phyloP scores from a whole-genome alignment of 139 green algal genomes.

The Mesotaenium endlicherianum region DNA sequence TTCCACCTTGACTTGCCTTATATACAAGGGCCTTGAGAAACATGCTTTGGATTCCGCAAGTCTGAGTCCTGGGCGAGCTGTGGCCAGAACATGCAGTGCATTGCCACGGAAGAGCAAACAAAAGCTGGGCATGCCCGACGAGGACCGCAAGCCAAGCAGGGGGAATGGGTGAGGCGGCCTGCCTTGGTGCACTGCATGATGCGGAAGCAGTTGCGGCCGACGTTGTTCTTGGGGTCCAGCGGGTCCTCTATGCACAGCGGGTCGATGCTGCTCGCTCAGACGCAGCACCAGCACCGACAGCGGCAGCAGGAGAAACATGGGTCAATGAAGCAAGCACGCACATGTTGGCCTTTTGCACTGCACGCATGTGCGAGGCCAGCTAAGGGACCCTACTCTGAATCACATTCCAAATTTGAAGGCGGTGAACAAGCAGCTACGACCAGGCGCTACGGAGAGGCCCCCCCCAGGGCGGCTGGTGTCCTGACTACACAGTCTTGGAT shows the following conservation, averaged over 20 bases:
- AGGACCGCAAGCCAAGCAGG: background rate
- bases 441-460: too few relatives aligned
- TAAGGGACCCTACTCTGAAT: too few relatives aligned
- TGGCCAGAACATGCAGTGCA: background rate
- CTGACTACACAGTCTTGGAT: too few relatives aligned
- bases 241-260: conserved; percentile 48
- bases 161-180: background rate
- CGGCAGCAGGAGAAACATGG: background rate
- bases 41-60: background rate
- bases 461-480: too few relatives aligned
- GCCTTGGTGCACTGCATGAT: conserved; percentile 51
- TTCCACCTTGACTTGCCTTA: background rate
- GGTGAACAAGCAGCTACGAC: too few relatives aligned
- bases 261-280: conserved; percentile 32
- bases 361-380: too few relatives aligned
- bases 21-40: background rate
- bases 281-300: background rate
- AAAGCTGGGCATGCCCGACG: background rate
- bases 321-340: too few relatives aligned
- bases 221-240: conserved; percentile 31
- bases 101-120: background rate
- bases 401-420: too few relatives aligned
- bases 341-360: too few relatives aligned
- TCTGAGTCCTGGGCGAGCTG: too few relatives aligned
- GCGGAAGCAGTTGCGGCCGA: conserved; percentile 49